Base-by-base conservation (phyloP, 2,329 filamentous ascomycete genomes). In the Pseudovirgaria hyperparasitica region DNA sequence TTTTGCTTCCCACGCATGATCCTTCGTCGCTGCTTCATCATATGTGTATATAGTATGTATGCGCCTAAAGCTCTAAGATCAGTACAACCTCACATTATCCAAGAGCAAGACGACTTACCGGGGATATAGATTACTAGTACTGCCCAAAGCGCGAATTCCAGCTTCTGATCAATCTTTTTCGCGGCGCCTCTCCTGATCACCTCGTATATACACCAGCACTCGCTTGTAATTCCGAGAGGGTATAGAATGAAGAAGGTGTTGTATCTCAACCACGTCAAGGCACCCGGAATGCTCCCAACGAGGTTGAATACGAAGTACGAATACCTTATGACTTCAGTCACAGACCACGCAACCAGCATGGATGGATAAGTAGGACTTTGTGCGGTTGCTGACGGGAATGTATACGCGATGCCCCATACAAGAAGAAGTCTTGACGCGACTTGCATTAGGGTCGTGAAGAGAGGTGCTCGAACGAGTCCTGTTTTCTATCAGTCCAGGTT, bases 161-260 rank as follows among this genome's bases (percentile, higher is more conserved):
- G 72, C 44, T 55, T 57, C 36, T 49, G 60, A 45, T 57, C 60
- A 38, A 53, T 61, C 38, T 59, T 52, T 37, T 43, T 58, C 25
- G 72, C 72, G 2, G 79, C 75, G 9, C 56, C 64, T n/a, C n/a
- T n/a, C n/a, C n/a, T n/a, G 25, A 78, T 67, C 2, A 82, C 75
- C 30, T 67, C 62, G 49, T 74, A 82, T 27, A 96, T 75, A 45
- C 94, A 67, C 55, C 69, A 72, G 45, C 79, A 82, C 66, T 98
- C 90, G 58, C 81, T 90, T 21, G 70, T 65, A 47, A 96, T 94
- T 22, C 90, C 90, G 33, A 96, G 52, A 1, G 90, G 90, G 57
- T 98, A 98, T 13, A 98, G 70, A 19, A 94, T 60, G 44, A 82
- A 84, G 58, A 98, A 98, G 6, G 82, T 85, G 54, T 92, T 93